These are phyloP conservation scores for Populus hybrid DNA, from an alignment of 441 rosid species.

Conservation along the genomic window DNA sequence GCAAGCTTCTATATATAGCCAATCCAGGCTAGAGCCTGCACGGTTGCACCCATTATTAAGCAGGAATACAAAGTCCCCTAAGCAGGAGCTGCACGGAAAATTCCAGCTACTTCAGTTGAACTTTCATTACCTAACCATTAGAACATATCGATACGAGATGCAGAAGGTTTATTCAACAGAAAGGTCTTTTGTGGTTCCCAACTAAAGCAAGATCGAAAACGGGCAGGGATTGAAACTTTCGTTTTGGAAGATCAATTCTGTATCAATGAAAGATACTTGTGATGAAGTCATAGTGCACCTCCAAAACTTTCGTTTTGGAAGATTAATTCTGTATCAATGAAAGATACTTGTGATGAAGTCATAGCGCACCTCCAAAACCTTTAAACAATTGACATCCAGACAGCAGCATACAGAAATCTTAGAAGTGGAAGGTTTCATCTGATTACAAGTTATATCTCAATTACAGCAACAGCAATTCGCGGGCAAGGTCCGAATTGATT, in stretches of 20 bases:
- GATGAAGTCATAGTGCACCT: conserved; percentile 7
- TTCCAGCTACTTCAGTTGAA: neutral
- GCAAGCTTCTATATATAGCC: neutral
- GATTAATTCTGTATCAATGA: neutral
- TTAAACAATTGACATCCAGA: conserved; percentile 27
- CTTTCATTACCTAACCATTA: neutral
- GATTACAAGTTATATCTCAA: conserved; percentile 36
- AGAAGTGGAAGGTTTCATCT: conserved; percentile 28
- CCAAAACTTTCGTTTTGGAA: neutral
- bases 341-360: conserved; percentile 3
- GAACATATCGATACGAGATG: neutral
- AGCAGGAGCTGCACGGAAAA: neutral
- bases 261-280: neutral
- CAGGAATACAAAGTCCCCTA: neutral
- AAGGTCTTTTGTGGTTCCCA: neutral
- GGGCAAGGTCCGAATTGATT: conserved; percentile 22
- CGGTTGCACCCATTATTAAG: neutral
- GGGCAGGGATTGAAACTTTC: neutral
- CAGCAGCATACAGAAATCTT: conserved; percentile 31
- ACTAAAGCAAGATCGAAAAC: neutral
- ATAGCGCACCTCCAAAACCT: conserved; percentile 18
- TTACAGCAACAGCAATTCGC: conserved; percentile 29
- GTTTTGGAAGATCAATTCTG: neutral
- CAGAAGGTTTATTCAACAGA: neutral
- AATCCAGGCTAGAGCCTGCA: neutral